Percentiles rank a stretch among this genome's conserved stretches.
Conservation (phyloP, 179 eudicot species). For the Spergularia azorica region DNA sequence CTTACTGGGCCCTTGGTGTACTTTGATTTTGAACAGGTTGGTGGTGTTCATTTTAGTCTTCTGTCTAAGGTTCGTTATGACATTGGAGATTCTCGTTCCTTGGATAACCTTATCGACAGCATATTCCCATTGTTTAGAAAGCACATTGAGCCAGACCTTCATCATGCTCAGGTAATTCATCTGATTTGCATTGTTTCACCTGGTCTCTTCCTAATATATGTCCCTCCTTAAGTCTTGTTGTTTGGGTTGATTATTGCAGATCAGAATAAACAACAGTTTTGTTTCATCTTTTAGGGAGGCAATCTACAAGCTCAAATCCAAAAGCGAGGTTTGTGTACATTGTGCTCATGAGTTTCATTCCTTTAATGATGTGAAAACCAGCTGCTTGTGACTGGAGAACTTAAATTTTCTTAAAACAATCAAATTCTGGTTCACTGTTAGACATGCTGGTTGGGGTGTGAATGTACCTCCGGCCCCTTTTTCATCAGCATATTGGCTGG, state of each 20-base stretch:
- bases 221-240: constrained; percentile 20
- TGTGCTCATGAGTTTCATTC: not conserved
- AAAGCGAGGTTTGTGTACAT: constrained; percentile 71
- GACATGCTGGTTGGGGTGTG: not conserved
- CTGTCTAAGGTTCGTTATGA: constrained; percentile 97
- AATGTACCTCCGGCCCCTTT: not conserved
- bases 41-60: constrained; percentile 99
- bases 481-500: not conserved
- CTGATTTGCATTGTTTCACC: not conserved
- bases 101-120: constrained; percentile 95
- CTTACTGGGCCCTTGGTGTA: not conserved
- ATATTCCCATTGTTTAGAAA: constrained; percentile 94
- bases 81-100: constrained; percentile 91
- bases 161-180: constrained; percentile 91
- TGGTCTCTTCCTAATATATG: not conserved
- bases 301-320: constrained; percentile 95
- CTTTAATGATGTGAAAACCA: constrained; percentile 7
- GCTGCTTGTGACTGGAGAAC: constrained; percentile 6
- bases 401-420: not conserved
- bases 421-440: not conserved
- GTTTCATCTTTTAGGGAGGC: constrained; percentile 98
- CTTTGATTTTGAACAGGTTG: constrained; percentile 59
- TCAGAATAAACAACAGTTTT: constrained; percentile 95
- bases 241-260: constrained; percentile 55
- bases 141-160: constrained; percentile 99